A percentile compares a stretch with the other conserved stretches of the same genome.
phyloP scores from a whole-genome alignment of 768 basidiomycete genomes.

The Porpolomopsis calyptriformis region DNA sequence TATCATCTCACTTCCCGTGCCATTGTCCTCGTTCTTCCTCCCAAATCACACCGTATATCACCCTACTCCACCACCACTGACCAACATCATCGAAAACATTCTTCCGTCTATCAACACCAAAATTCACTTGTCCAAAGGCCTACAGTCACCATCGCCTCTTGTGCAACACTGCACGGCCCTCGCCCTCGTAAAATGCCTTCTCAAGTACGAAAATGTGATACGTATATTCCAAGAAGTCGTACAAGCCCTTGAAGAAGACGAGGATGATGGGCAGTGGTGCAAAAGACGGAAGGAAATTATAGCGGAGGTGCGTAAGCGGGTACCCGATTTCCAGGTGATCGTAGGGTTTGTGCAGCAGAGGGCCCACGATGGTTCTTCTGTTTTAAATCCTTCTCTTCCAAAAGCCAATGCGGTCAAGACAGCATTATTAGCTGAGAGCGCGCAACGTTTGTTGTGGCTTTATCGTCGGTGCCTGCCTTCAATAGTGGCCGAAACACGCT shows the following conservation, averaged over 20 bases:
- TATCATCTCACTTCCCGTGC: slow-evolving; percentile 69
- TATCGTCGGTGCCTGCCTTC: slow-evolving; percentile 73
- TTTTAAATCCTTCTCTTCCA: slow-evolving; percentile 13
- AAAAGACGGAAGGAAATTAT: slow-evolving; percentile 57
- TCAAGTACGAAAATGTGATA: slow-evolving; percentile 55
- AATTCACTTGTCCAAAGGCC: slow-evolving; percentile 66
- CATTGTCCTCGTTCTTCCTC: slow-evolving; percentile 50
- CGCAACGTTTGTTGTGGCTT: slow-evolving; percentile 72
- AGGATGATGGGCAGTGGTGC: slow-evolving; percentile 64
- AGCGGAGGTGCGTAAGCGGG: slow-evolving; percentile 57
- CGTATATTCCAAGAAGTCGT: slow-evolving; percentile 39
- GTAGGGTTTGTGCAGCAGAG: slow-evolving; percentile 69
- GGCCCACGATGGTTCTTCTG: slow-evolving; percentile 12
- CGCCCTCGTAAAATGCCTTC: slow-evolving; percentile 62
- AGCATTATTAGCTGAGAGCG: slow-evolving; percentile 66
- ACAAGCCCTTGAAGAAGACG: slow-evolving; percentile 47
- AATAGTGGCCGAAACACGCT: slow-evolving; percentile 67
- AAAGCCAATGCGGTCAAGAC: slow-evolving; percentile 19
- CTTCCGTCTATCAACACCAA: slow-evolving; percentile 64
- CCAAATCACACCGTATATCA: slow-evolving; percentile 40
- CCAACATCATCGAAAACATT: slow-evolving; percentile 62
- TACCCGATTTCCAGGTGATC: slow-evolving; percentile 83
- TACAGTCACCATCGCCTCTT: slow-evolving; percentile 59
- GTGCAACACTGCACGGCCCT: slow-evolving; percentile 83
- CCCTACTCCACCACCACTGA: slow-evolving; percentile 66